Evolutionary conservation across 371 early-diverging fungal genomes (phyloP).

Genomic region (Rhizomucor pusillus): DNA sequence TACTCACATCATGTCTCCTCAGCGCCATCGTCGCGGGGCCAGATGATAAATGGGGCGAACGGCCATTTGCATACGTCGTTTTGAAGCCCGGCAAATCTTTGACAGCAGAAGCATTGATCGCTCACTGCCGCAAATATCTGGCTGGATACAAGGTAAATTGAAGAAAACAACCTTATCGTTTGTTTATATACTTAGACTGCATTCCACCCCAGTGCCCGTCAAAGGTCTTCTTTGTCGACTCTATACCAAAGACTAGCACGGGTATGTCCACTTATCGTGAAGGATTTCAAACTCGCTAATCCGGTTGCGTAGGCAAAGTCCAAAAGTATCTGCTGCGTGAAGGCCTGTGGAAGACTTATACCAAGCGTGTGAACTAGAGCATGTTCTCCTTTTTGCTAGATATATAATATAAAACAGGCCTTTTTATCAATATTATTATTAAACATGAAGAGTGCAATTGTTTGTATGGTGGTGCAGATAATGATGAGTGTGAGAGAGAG

Average conservation of each 20-base stretch:
- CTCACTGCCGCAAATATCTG: conserved; percentile 43
- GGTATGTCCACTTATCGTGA: conserved; percentile 12
- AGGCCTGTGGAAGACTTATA: conserved; percentile 18
- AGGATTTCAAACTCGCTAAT: not conserved
- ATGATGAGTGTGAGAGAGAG: too few species aligned
- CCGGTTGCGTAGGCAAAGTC: conserved; percentile 23
- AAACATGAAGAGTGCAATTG: too few species aligned
- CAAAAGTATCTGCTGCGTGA: conserved; percentile 32
- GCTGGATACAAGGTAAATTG: conserved; percentile 51
- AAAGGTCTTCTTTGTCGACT: conserved; percentile 23
- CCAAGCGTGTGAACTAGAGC: conserved; percentile 12
- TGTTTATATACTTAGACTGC: not conserved
- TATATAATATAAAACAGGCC: too few species aligned
- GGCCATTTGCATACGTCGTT: conserved; percentile 64
- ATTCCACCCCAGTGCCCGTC: conserved; percentile 24
- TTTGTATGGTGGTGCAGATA: too few species aligned
- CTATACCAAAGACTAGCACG: conserved; percentile 39
- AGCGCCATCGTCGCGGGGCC: conserved; percentile 63
- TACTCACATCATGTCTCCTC: not conserved
- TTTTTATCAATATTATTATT: too few species aligned
- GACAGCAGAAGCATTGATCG: conserved; percentile 30
- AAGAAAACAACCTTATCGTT: not conserved
- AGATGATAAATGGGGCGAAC: conserved; percentile 70
- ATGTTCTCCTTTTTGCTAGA: not conserved
- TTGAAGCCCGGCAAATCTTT: conserved; percentile 38